Evolutionary conservation across 2,329 filamentous ascomycete species (phyloP), one percentile per base, ranked within the genome.

Genomic region (Botryosphaeria dothidea): DNA sequence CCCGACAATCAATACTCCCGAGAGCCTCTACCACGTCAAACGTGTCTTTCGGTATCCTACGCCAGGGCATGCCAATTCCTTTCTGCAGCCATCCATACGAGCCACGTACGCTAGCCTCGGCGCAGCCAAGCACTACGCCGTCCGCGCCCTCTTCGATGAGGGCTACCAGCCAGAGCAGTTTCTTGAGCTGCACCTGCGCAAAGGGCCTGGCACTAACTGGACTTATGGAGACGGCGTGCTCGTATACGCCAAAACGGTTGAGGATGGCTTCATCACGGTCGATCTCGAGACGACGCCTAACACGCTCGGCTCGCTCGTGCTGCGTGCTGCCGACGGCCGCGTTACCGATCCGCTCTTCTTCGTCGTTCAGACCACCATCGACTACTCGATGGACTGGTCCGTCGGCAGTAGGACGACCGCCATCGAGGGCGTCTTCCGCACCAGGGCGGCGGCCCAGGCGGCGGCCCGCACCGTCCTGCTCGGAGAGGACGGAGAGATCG

Each of bases 351-450:
- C 1, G 27, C 48, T 51, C 1, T 51, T 31, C 27, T 51, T 51
- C 48, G 13, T 51, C 0, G 48, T 51, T 1, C 48, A 51, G 27
- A 51, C 48, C 2, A 31, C 27, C 6, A 31, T 51, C 17, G 48
- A 56, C 66, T 31, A 70, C 69, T 36, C 63, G 56, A 17, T n/a
- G 67, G 21, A 69, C 61, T 65, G 66, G 62, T 46, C 67, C 63
- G 29, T 66, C 57, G 25, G 65, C 60, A 49, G 15, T 52, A 57
- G 38, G 51, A 45, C 11, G 56, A 62, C 58, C 67, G 61, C 19
- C 65, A 62, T 19, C 63, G 66, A 23, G 38, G 23, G 25, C 67
- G 64, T 49, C 25, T 70, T 56, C 45, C 67, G 51, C 66, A 64
- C 27, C 60, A 46, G 34, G 66, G 64, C 13, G 13, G 64, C 25